A percentile compares a stretch with the other conserved stretches of the same genome.
Conservation (phyloP, 176 grass and related monocot genomes). For the Rhipidocladum racemiflorum region DNA sequence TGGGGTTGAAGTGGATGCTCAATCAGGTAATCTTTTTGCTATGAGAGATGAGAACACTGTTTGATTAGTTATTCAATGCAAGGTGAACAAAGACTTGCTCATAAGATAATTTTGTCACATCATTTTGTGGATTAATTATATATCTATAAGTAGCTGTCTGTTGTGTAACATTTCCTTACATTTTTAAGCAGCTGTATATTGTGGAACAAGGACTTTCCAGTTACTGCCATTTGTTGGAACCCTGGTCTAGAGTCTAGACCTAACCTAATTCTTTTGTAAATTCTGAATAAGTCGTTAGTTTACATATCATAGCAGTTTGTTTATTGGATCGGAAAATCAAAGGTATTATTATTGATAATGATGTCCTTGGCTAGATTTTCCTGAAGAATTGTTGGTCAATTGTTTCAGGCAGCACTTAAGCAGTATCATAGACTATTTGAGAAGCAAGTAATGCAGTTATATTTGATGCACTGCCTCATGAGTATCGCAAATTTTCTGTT, state of each 20-base stretch:
- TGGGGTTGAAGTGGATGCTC: conserved; percentile 98
- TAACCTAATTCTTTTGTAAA: not conserved
- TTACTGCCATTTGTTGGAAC: not conserved
- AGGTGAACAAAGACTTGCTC: not conserved
- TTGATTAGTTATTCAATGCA: not conserved
- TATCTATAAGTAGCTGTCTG: not conserved
- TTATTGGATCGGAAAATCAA: not conserved
- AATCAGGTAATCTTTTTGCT: conserved; percentile 66
- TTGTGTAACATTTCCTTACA: not conserved
- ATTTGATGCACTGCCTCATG: not conserved
- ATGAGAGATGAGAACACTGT: not conserved
- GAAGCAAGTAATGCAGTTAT: not conserved
- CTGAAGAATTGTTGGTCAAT: conserved; percentile 20
- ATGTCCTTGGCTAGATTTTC: not conserved
- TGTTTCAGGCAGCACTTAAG: not conserved
- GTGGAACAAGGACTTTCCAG: not conserved
- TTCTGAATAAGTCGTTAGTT: not conserved
- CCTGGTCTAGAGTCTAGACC: not conserved
- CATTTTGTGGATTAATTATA: not conserved
- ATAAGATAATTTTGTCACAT: not conserved
- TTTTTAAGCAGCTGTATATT: not conserved
- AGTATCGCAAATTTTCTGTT: not conserved
- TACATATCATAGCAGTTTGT: not conserved
- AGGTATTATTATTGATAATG: not conserved
- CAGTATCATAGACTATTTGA: not conserved